These are phyloP conservation scores for Fusarium illudens DNA, from an alignment of 2,329 filamentous ascomycete genomes.

Conservation along the genomic window DNA sequence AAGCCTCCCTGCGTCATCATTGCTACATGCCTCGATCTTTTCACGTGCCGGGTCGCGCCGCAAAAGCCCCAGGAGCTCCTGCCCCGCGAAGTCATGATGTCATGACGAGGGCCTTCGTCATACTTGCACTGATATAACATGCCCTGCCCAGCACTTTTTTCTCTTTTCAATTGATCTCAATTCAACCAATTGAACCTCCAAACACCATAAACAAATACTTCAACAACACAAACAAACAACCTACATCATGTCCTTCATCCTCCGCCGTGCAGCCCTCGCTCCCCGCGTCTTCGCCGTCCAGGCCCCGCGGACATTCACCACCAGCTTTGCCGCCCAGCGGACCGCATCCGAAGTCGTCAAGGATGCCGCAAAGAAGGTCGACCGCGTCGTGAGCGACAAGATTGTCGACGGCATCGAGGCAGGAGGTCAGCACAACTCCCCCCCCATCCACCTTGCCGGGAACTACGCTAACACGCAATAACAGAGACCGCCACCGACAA, in stretches of 20 bases:
- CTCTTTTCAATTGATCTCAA: background rate
- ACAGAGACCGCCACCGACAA: conserved; percentile 56
- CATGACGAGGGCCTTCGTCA: conserved; percentile 33
- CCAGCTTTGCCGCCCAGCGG: conserved; percentile 56
- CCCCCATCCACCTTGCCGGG: background rate
- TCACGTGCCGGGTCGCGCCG: conserved; percentile 35
- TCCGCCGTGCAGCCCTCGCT: conserved; percentile 54
- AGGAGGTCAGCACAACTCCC: conserved; percentile 57
- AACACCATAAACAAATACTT: background rate
- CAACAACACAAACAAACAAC: conserved; percentile 1
- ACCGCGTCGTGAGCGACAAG: conserved; percentile 68
- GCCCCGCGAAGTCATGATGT: conserved; percentile 40
- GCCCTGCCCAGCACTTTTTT: background rate
- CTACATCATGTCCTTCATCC: conserved; percentile 57
- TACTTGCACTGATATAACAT: conserved; percentile 31
- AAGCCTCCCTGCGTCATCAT: conserved; percentile 40
- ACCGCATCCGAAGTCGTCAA: conserved; percentile 63
- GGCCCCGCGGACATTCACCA: conserved; percentile 60
- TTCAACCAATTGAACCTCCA: conserved; percentile 17
- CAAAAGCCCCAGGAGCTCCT: conserved; percentile 23
- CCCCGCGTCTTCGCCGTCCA: conserved; percentile 51
- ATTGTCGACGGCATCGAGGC: conserved; percentile 68
- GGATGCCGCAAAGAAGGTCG: conserved; percentile 66
- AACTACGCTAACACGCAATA: conserved; percentile 10
- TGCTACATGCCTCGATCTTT: conserved; percentile 25